Evolutionary conservation across 371 early-diverging fungal genomes (phyloP).

Genomic region (Mucor racemosus): DNA sequence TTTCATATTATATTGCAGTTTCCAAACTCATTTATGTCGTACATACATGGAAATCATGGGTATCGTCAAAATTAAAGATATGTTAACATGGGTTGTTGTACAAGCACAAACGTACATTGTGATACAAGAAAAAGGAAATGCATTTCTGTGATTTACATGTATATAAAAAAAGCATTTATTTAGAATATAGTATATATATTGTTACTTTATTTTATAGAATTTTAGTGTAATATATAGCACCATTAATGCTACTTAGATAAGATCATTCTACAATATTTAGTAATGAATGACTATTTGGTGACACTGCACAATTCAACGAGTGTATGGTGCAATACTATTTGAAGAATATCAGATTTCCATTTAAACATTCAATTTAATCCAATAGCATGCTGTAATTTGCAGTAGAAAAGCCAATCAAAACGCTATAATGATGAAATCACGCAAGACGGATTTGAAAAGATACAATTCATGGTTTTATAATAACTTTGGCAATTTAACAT

Average conservation of each 20-base stretch:
- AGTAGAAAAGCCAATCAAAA: neutral
- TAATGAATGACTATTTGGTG: neutral
- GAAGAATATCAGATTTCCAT: neutral
- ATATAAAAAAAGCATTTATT: neutral
- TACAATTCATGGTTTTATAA: neutral
- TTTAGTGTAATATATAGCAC: too few relatives aligned
- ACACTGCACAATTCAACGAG: neutral
- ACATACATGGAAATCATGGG: neutral
- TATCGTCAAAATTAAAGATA: neutral
- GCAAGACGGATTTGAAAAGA: slow-evolving; percentile 3
- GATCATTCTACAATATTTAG: too few relatives aligned
- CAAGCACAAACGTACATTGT: neutral
- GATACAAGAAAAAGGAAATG: neutral
- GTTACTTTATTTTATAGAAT: too few relatives aligned
- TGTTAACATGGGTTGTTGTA: neutral
- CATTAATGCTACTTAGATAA: too few relatives aligned
- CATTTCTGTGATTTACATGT: neutral
- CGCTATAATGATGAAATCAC: neutral
- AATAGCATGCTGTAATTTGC: neutral
- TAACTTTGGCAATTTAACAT: neutral
- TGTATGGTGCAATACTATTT: neutral
- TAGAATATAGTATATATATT: neutral
- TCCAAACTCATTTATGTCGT: neutral
- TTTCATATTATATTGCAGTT: neutral
- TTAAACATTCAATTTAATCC: neutral